These are phyloP conservation scores for Heterobasidion parviporum DNA, from an alignment of 1,284 basidiomycete genomes.

Conservation along the genomic window DNA sequence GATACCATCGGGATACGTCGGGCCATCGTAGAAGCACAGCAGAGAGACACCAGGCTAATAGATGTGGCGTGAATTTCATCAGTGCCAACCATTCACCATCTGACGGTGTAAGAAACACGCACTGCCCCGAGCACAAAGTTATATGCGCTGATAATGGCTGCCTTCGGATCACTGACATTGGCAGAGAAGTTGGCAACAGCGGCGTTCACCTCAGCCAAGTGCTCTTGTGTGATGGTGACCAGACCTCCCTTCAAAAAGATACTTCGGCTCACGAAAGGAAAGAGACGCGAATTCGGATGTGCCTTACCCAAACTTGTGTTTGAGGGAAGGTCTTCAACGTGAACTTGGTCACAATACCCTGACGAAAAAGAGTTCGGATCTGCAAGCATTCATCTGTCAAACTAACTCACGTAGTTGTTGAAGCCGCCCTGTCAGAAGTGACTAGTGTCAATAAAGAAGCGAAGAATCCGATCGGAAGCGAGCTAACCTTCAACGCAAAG, in stretches of 20 bases:
- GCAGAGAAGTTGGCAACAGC: constrained; percentile 2
- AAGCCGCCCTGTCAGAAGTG: constrained; percentile 5
- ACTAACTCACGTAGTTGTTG: constrained; percentile 8
- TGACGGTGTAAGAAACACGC: neutral
- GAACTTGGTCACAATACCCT: constrained; percentile 3
- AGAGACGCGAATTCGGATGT: neutral
- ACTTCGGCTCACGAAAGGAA: neutral
- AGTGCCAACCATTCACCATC: neutral
- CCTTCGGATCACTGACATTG: constrained; percentile 1
- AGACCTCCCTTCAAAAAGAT: constrained; percentile 1
- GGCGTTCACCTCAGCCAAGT: neutral
- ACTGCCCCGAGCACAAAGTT: neutral
- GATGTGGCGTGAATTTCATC: neutral
- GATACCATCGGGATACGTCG: constrained; percentile 3
- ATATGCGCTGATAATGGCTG: neutral
- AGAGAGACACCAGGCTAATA: neutral
- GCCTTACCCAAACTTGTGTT: constrained; percentile 5
- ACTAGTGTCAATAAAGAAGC: neutral
- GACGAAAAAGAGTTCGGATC: neutral
- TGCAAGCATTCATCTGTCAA: neutral
- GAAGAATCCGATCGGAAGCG: neutral
- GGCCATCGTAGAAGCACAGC: constrained; percentile 8
- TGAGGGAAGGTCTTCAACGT: constrained; percentile 3
- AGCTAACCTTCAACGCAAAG: constrained; percentile 6
- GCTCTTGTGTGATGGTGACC: neutral